These are phyloP conservation scores for Blastobotrys proliferans DNA, from an alignment of 1,139 yeast species.

Conservation along the genomic window DNA sequence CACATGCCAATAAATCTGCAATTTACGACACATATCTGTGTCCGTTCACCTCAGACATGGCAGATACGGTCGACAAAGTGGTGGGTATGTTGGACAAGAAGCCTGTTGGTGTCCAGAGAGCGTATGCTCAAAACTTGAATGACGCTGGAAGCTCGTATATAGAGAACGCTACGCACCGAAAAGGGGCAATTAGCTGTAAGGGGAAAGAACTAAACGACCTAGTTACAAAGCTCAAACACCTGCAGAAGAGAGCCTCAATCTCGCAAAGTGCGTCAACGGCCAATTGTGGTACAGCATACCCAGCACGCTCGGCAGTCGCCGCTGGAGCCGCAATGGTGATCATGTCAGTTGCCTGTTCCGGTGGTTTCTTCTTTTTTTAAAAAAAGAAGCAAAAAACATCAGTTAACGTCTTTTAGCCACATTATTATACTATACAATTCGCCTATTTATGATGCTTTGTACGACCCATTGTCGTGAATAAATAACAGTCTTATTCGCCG, in stretches of 20 bases:
- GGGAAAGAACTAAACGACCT: no score
- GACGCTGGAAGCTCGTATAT: constrained; percentile 1
- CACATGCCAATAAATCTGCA: background rate
- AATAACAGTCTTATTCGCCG: constrained; percentile 6
- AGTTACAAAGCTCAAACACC: no score
- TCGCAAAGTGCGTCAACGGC: no score
- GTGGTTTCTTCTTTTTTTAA: background rate
- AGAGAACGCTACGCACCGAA: no score
- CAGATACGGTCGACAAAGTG: background rate
- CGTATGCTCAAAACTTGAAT: background rate
- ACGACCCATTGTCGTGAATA: constrained; percentile 33
- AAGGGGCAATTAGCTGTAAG: background rate
- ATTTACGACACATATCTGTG: constrained; percentile 2
- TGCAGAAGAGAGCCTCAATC: no score
- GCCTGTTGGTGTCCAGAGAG: background rate
- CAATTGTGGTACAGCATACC: no score
- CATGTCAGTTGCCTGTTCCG: background rate
- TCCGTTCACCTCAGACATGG: constrained; percentile 5
- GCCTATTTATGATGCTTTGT: constrained; percentile 33
- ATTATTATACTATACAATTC: constrained; percentile 21
- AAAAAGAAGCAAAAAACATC: background rate
- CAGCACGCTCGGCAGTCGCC: background rate
- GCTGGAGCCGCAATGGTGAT: background rate
- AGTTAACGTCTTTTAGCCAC: background rate
- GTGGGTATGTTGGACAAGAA: background rate